phyloP scores from a whole-genome alignment of 495 filamentous ascomycete genomes.

The Clavariopsis aquatica region DNA sequence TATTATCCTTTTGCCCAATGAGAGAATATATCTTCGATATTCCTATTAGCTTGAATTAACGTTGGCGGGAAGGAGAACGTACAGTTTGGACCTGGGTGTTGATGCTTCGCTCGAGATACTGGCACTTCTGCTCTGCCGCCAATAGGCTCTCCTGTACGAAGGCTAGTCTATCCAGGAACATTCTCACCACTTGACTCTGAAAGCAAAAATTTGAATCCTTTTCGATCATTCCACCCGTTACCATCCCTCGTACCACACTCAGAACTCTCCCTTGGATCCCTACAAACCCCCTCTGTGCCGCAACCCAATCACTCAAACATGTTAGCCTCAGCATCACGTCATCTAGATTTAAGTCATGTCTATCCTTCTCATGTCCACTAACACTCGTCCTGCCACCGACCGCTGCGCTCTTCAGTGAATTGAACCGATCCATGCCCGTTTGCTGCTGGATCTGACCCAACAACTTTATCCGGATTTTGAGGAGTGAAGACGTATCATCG shows the following conservation, averaged over 20 bases:
- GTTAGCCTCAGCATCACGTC: conserved; percentile 20
- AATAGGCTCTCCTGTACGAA: conserved; percentile 7
- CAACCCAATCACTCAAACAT: conserved; percentile 22
- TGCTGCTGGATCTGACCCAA: conserved; percentile 23
- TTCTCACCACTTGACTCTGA: neutral
- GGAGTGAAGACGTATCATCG: conserved; percentile 15
- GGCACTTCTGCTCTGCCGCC: conserved; percentile 19
- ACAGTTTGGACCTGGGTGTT: conserved; percentile 19
- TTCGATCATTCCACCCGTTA: neutral
- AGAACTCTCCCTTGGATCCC: conserved; percentile 14
- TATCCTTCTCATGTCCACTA: conserved; percentile 1
- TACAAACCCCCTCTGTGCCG: conserved; percentile 18
- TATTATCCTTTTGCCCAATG: conserved; percentile 25
- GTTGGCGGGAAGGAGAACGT: neutral
- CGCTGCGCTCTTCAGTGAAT: conserved; percentile 4
- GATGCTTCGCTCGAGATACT: conserved; percentile 23
- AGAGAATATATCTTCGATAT: conserved; percentile 22
- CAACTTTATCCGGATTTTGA: conserved; percentile 20
- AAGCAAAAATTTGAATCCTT: neutral
- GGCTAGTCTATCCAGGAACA: conserved; percentile 9
- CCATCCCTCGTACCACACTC: neutral
- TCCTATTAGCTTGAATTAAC: neutral
- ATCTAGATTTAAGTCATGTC: conserved; percentile 18
- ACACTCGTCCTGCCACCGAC: conserved; percentile 9
- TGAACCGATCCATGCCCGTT: conserved; percentile 26